Conservation (phyloP, 2,329 filamentous ascomycete species). For the Claviceps cyperi region DNA sequence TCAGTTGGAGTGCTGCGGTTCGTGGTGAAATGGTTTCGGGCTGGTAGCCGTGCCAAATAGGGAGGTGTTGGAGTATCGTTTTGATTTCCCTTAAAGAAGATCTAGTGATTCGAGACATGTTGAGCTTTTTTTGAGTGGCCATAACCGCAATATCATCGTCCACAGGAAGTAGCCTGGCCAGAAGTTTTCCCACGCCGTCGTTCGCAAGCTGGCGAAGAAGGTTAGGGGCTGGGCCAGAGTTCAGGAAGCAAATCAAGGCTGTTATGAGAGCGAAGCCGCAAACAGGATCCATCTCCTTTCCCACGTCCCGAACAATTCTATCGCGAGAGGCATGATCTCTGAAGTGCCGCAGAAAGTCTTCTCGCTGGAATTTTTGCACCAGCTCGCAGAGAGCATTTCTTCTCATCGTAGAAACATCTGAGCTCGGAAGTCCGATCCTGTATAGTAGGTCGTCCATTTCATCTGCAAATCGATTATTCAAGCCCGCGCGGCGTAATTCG, state of each 20-base stretch:
- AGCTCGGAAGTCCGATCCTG: constrained; percentile 38
- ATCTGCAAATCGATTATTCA: constrained; percentile 50
- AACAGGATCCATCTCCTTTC: constrained; percentile 43
- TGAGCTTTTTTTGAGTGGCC: constrained; percentile 50
- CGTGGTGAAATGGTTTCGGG: constrained; percentile 44
- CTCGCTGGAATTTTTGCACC: constrained; percentile 43
- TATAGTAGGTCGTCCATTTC: constrained; percentile 51
- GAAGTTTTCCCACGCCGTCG: constrained; percentile 38
- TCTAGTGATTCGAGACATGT: constrained; percentile 53
- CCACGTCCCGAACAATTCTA: constrained; percentile 48
- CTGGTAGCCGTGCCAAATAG: constrained; percentile 44
- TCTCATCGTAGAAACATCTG: constrained; percentile 34
- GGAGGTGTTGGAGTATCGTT: constrained; percentile 32
- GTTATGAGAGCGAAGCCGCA: constrained; percentile 50
- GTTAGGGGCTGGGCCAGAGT: constrained; percentile 44
- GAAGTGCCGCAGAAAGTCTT: constrained; percentile 54
- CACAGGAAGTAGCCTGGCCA: constrained; percentile 39
- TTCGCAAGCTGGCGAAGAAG: constrained; percentile 41
- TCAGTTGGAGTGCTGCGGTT: constrained; percentile 45
- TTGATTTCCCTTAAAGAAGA: constrained; percentile 41
- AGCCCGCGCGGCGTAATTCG: constrained; percentile 50
- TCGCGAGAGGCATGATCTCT: constrained; percentile 59
- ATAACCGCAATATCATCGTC: constrained; percentile 43
- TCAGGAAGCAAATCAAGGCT: constrained; percentile 47
- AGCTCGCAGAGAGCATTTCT: constrained; percentile 46